Base-by-base conservation (phyloP, 371 early-diverging fungal species). In the Capniomyces stellatus region DNA sequence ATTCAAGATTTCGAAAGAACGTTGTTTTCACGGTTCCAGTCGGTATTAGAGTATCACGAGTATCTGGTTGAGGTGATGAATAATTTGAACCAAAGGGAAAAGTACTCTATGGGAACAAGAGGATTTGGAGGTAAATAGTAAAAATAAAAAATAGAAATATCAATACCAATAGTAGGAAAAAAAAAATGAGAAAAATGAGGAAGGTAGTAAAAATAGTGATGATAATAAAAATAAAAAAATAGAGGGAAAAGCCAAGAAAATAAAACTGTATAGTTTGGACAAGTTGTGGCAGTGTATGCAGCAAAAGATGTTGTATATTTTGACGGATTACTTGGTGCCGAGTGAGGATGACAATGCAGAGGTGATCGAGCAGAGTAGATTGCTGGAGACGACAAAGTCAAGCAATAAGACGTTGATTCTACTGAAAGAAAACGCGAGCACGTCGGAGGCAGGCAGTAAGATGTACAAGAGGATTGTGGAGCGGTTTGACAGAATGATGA, bases 21-120 rank as follows among this genome's bases (percentile, higher is more conserved):
- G 0, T 63, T 90, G 49, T 92, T 83, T 68, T 81, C 82, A 0
- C 85, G 87, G 57, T 61, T 90, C 21, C 85, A 88, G 58, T 74
- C 82, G 4, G 82, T 90, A 6, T 62, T 89, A 1, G 78, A 85
- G 48, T 89, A 83, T 23, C 90, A 90, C 57, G 72, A 78, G 22
- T 85, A 82, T 56, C 71, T 88, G 21, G 72, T 78, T 43, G 61
- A 67, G 2, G 44, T 62, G 15, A 54, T 64, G 3, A 43, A 50
- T 27, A 55, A 56, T 19, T 25, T 57, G 18, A 64, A 59, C 39
- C 60, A 58, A 35, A 35, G 35, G 15, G 35, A 35, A 35, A 6
- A 35, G 35, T 35, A 35, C 15, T 35, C 35, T 6, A 15, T 15
- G 15, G 35, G 10, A 35, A 15, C 35, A 15, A 15, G 10, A 35